These are phyloP conservation scores for Spathaspora girioi DNA, from an alignment of 805 yeast species.

Conservation along the genomic window DNA sequence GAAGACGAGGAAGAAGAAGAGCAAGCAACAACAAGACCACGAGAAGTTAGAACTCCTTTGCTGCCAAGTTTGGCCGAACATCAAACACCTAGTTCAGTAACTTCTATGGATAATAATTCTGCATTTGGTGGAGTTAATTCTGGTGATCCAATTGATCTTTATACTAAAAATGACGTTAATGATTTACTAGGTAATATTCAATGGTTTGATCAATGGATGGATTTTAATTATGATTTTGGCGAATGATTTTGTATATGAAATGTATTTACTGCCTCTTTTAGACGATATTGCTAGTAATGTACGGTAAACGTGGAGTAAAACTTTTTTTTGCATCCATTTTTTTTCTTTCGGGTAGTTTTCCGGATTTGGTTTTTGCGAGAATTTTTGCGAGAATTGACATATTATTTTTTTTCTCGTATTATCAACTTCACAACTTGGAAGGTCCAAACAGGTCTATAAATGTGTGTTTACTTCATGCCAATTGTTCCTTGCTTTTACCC, in stretches of 20 bases:
- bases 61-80: background rate
- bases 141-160: constrained; percentile 4
- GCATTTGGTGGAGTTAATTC: constrained; percentile 2
- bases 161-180: constrained; percentile 17
- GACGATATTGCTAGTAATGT: background rate
- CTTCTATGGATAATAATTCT: constrained; percentile 3
- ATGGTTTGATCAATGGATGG: constrained; percentile 57
- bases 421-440: background rate
- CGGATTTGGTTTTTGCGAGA: background rate
- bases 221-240: constrained; percentile 15
- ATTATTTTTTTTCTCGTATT: background rate
- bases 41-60: background rate
- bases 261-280: background rate
- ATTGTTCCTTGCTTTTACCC: background rate
- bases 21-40: background rate
- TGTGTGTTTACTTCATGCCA: background rate
- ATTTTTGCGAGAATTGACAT: background rate
- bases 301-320: background rate
- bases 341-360: background rate
- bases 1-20: background rate
- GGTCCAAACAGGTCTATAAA: background rate
- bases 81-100: constrained; percentile 7
- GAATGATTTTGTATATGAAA: background rate
- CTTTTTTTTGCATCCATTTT: background rate
- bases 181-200: constrained; percentile 41